Percentiles rank a stretch among this genome's conserved stretches.
phyloP scores from a whole-genome alignment of 2,329 filamentous ascomycete genomes.

The Aspergillus viridinutans region DNA sequence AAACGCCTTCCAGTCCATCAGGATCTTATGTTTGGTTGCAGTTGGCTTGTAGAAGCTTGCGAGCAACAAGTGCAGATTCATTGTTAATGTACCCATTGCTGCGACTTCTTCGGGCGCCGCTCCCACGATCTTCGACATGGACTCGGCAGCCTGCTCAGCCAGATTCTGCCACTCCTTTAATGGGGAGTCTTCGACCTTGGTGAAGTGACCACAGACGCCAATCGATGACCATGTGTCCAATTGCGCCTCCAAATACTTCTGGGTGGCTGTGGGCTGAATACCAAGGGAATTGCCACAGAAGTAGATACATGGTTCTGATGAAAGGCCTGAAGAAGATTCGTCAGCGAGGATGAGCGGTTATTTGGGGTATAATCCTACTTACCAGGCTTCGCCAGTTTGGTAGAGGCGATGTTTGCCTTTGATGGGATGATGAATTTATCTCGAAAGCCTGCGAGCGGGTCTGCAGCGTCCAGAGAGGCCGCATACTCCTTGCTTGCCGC shows the following conservation, averaged over 20 bases:
- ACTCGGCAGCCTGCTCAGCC: slow-evolving; percentile 66
- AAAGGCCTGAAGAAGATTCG: slow-evolving; percentile 23
- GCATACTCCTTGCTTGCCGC: slow-evolving; percentile 37
- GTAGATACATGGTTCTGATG: slow-evolving; percentile 55
- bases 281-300: slow-evolving; percentile 88
- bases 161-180: slow-evolving; percentile 71
- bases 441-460: slow-evolving; percentile 58
- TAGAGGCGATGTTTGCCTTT: slow-evolving; percentile 65
- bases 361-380: slow-evolving; percentile 2
- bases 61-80: slow-evolving; percentile 74
- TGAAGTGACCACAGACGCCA: slow-evolving; percentile 80
- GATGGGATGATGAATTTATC: slow-evolving; percentile 74
- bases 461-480: slow-evolving; percentile 54
- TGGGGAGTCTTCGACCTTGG: slow-evolving; percentile 60
- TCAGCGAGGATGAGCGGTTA: slow-evolving; percentile 7
- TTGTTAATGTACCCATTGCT: slow-evolving; percentile 81
- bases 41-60: slow-evolving; percentile 76
- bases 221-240: slow-evolving; percentile 79
- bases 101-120: slow-evolving; percentile 68
- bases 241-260: slow-evolving; percentile 64
- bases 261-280: slow-evolving; percentile 68
- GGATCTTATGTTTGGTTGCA: slow-evolving; percentile 63
- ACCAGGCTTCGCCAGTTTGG: slow-evolving; percentile 48
- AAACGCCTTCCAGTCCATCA: slow-evolving; percentile 82
- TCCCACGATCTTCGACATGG: slow-evolving; percentile 70